phyloP scores from a whole-genome alignment of 2,329 filamentous ascomycete genomes.

The Cryoendolithus antarcticus region DNA sequence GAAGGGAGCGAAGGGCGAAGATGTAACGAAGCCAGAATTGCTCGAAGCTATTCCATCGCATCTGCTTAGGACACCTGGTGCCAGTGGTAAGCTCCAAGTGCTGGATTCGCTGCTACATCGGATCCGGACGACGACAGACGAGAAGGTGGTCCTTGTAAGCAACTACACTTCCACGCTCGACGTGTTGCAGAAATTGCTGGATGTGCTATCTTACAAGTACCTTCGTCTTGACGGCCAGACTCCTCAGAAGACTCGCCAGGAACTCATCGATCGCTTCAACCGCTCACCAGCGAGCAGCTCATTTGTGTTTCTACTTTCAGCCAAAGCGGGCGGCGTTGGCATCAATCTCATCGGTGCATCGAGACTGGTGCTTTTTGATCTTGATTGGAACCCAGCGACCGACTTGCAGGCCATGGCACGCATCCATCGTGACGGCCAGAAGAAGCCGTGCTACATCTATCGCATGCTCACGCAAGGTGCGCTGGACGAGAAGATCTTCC shows the following conservation, averaged over 20 bases:
- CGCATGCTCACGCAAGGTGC: slow-evolving; percentile 55
- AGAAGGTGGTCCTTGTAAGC: slow-evolving; percentile 65
- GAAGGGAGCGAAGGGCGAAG: slow-evolving; percentile 33
- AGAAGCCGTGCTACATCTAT: slow-evolving; percentile 55
- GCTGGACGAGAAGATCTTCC: slow-evolving; percentile 64
- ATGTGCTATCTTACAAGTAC: slow-evolving; percentile 47
- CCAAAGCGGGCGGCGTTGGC: slow-evolving; percentile 58
- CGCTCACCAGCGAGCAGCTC: slow-evolving; percentile 39
- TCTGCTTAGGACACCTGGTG: slow-evolving; percentile 43
- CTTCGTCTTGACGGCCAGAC: slow-evolving; percentile 60
- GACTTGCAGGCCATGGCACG: slow-evolving; percentile 65
- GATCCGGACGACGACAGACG: slow-evolving; percentile 47
- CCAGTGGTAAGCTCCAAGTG: slow-evolving; percentile 54
- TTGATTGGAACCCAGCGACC: slow-evolving; percentile 65
- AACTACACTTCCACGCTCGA: slow-evolving; percentile 64
- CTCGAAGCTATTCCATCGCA: slow-evolving; percentile 38
- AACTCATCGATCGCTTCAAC: slow-evolving; percentile 60
- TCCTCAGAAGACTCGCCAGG: slow-evolving; percentile 51
- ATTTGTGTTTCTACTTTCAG: slow-evolving; percentile 61
- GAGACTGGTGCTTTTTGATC: slow-evolving; percentile 57
- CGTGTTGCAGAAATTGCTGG: slow-evolving; percentile 49
- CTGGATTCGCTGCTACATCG: slow-evolving; percentile 53
- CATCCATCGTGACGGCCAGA: slow-evolving; percentile 61
- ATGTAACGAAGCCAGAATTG: slow-evolving; percentile 19
- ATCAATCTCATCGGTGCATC: slow-evolving; percentile 61